Percentiles rank a stretch among this genome's conserved stretches.
These are phyloP conservation scores for Wickerhamiella bombiphila DNA, from an alignment of 805 yeast genomes.

Conservation along the genomic window DNA sequence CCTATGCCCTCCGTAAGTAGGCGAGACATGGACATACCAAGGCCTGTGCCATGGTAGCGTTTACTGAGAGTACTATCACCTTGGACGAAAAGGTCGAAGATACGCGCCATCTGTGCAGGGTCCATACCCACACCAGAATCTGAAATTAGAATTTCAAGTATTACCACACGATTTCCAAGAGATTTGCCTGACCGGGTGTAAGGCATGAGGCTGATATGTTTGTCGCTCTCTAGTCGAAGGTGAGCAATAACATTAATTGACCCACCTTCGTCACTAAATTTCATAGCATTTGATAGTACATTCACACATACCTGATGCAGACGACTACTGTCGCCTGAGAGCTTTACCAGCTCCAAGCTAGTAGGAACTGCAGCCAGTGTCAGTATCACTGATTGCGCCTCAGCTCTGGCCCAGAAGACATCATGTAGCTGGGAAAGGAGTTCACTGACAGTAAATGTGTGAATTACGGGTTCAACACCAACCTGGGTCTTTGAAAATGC, in stretches of 20 bases:
- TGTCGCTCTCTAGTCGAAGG: constrained; percentile 8
- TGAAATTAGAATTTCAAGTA: constrained; percentile 53
- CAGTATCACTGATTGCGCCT: constrained; percentile 58
- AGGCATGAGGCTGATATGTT: constrained; percentile 5
- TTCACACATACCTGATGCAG: constrained; percentile 85
- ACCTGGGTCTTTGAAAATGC: constrained; percentile 83
- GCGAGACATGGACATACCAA: constrained; percentile 77
- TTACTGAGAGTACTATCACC: constrained; percentile 90
- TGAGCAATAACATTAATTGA: constrained; percentile 17
- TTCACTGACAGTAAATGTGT: constrained; percentile 61
- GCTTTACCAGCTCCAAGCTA: constrained; percentile 35
- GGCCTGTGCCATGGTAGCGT: constrained; percentile 90
- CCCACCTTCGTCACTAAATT: constrained; percentile 63
- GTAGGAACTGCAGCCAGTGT: constrained; percentile 45
- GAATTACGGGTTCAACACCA: constrained; percentile 69
- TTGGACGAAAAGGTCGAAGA: constrained; percentile 92
- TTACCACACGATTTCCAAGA: constrained; percentile 6
- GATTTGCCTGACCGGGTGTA: constrained; percentile 7
- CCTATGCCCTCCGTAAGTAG: constrained; percentile 84
- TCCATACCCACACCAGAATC: constrained; percentile 95
- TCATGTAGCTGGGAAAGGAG: constrained; percentile 70
- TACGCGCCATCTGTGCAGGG: constrained; percentile 59
- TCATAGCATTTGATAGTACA: constrained; percentile 81
- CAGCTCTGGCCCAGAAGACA: constrained; percentile 42
- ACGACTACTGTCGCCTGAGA: constrained; percentile 74